Percentiles rank a stretch among this genome's conserved stretches.
phyloP scores from a whole-genome alignment of 768 basidiomycete genomes.

The Trametes punicea region DNA sequence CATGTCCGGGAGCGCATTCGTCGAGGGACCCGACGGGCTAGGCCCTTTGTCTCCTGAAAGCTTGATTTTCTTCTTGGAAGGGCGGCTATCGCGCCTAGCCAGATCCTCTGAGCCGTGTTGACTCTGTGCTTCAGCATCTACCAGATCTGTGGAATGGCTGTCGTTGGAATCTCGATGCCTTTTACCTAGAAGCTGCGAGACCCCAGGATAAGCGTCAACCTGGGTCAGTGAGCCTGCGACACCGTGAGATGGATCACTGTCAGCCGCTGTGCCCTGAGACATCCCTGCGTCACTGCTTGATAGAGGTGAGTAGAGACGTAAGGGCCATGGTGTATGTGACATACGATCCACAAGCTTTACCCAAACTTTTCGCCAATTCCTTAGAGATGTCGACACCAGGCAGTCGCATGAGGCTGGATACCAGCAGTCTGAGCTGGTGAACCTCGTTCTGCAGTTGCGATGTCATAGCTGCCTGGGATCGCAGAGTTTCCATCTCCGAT shows the following conservation, averaged over 20 bases:
- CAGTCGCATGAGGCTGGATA: neutral
- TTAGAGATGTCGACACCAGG: neutral
- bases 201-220: slow-evolving; percentile 33
- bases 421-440: neutral
- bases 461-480: slow-evolving; percentile 19
- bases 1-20: neutral
- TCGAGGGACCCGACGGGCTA: neutral
- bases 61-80: slow-evolving; percentile 53
- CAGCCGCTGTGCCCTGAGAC: neutral
- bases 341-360: slow-evolving; percentile 21
- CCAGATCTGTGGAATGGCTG: slow-evolving; percentile 39
- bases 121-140: slow-evolving; percentile 38
- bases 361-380: slow-evolving; percentile 17
- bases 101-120: slow-evolving; percentile 40
- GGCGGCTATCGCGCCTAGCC: slow-evolving; percentile 39
- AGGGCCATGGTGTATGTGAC: neutral
- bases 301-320: no score
- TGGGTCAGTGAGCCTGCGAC: slow-evolving; percentile 9
- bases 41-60: slow-evolving; percentile 21
- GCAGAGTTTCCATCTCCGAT: slow-evolving; percentile 34
- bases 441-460: slow-evolving; percentile 20
- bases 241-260: neutral
- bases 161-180: slow-evolving; percentile 52
- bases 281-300: slow-evolving; percentile 9
- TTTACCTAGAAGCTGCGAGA: slow-evolving; percentile 56